Evolutionary conservation across 2,329 filamentous ascomycete species (phyloP).

Genomic region (Aspergillus calidoustus): DNA sequence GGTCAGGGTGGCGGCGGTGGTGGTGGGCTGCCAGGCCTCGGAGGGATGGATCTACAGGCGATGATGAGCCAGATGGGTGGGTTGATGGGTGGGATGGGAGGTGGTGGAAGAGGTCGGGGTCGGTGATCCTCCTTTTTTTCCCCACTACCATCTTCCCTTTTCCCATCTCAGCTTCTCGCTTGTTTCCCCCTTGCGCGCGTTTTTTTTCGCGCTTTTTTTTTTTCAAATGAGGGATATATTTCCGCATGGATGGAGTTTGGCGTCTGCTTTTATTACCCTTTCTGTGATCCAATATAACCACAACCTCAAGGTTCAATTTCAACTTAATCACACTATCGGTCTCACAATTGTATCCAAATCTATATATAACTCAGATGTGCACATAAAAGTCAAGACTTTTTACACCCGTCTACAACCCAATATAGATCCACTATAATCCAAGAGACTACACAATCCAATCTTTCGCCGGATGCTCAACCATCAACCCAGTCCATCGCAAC

Average conservation of each 20-base stretch:
- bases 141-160: constrained; percentile 5
- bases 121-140: constrained; percentile 26
- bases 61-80: constrained; percentile 81
- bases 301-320: background rate
- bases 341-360: background rate
- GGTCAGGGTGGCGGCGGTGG: constrained; percentile 71
- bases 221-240: background rate
- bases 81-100: constrained; percentile 49
- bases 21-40: constrained; percentile 66
- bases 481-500: constrained; percentile 14
- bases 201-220: constrained; percentile 7
- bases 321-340: background rate
- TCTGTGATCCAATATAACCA: background rate
- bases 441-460: constrained; percentile 5
- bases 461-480: constrained; percentile 1
- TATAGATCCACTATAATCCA: background rate
- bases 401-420: background rate
- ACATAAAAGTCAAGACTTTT: constrained; percentile 2
- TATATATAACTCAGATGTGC: background rate
- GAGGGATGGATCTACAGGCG: constrained; percentile 66
- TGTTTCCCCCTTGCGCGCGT: constrained; percentile 24
- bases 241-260: constrained; percentile 26
- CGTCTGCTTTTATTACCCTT: constrained; percentile 11
- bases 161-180: constrained; percentile 26
- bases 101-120: constrained; percentile 40